Conservation (phyloP, 371 early-diverging fungal species). For the Rhizopus delemar region DNA sequence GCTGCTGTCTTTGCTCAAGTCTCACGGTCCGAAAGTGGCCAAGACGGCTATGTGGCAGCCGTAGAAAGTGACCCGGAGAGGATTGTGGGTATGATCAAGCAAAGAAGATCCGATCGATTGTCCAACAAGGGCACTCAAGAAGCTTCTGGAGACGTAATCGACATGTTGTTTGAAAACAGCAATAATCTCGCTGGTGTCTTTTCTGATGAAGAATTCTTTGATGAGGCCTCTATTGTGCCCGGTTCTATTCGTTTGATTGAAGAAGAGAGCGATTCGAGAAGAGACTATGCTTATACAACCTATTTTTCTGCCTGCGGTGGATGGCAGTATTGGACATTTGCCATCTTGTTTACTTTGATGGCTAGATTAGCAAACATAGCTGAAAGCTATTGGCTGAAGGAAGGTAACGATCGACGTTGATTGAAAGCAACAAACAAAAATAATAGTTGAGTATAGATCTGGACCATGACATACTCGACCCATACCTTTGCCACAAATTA, state of each 20-base stretch:
- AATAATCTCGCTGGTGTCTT: conserved; percentile 5
- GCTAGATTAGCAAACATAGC: conserved; percentile 38
- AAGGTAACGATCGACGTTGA: conserved; percentile 30
- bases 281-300: conserved; percentile 42
- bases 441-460: conserved; percentile 24
- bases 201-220: conserved; percentile 40
- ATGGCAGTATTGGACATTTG: conserved; percentile 41
- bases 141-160: conserved; percentile 27
- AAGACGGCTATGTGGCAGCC: background rate
- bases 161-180: conserved; percentile 34
- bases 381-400: conserved; percentile 58
- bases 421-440: background rate
- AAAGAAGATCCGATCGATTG: background rate
- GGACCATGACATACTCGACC: conserved; percentile 35
- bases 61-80: conserved; percentile 17
- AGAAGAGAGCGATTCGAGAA: conserved; percentile 9
- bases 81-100: conserved; percentile 17
- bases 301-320: conserved; percentile 52
- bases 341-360: conserved; percentile 35
- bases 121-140: background rate
- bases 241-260: conserved; percentile 31
- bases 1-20: conserved; percentile 61
- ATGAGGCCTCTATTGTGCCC: conserved; percentile 38
- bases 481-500: conserved; percentile 19
- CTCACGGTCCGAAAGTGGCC: background rate